Conservation (phyloP, 257 asterid genomes). For the Cruciata laevipes region DNA sequence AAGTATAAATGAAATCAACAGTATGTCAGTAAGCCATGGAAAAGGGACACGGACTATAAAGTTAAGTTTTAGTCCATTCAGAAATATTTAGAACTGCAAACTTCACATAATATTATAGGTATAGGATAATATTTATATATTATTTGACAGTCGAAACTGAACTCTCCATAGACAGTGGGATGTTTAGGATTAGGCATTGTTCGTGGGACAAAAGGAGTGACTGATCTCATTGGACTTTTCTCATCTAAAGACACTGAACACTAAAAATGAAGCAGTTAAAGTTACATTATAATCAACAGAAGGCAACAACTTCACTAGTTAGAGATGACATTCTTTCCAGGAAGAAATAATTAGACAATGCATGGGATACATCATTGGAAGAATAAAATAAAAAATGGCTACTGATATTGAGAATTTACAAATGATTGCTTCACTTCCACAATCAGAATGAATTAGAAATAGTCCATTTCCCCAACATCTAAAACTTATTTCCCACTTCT, state of each 20-base stretch:
- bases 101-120: background rate
- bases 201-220: background rate
- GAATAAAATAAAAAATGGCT: background rate
- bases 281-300: background rate
- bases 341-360: background rate
- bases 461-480: background rate
- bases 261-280: background rate
- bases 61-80: background rate
- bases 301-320: background rate
- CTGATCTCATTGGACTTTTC: background rate
- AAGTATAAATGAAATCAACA: slow-evolving; percentile 13
- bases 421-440: background rate
- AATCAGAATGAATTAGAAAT: background rate
- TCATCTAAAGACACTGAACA: background rate
- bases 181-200: background rate
- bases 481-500: background rate
- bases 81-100: background rate
- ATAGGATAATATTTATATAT: background rate
- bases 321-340: background rate
- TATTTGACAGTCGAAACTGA: background rate
- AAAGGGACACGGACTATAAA: background rate
- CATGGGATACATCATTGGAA: background rate
- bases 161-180: background rate
- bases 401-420: background rate
- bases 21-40: slow-evolving; percentile 4